These are phyloP conservation scores for Cochlearia excelsa DNA, from an alignment of 345 rosid species.

Conservation along the genomic window DNA sequence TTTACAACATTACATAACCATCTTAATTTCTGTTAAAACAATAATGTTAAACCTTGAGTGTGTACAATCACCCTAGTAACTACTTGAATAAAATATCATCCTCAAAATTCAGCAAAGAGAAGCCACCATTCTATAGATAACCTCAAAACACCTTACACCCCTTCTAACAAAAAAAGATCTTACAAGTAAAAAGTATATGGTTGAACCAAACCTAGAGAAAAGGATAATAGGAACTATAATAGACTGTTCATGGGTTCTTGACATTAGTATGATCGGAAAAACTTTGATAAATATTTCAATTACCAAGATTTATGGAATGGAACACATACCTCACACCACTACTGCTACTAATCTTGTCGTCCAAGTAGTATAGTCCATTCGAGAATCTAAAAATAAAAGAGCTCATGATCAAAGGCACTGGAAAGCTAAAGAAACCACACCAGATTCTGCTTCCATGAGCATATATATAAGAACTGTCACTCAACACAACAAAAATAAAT, in stretches of 20 bases:
- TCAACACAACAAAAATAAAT: slow-evolving; percentile 7
- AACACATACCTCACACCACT: slow-evolving; percentile 34
- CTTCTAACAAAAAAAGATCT: neutral
- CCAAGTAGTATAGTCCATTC: slow-evolving; percentile 37
- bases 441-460: neutral
- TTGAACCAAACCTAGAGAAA: slow-evolving; percentile 7
- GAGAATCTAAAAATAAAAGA: slow-evolving; percentile 52
- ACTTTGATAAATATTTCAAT: neutral
- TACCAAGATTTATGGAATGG: slow-evolving; percentile 5
- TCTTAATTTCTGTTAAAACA: neutral
- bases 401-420: slow-evolving; percentile 13
- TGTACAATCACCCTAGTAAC: slow-evolving; percentile 12
- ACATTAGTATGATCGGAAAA: neutral
- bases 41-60: slow-evolving; percentile 5
- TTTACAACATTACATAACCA: neutral
- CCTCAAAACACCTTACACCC: neutral
- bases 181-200: neutral
- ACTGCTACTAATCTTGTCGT: slow-evolving; percentile 28
- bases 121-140: slow-evolving; percentile 9
- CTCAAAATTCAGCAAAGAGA: slow-evolving; percentile 1
- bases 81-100: neutral
- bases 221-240: neutral
- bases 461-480: slow-evolving; percentile 1
- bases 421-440: slow-evolving; percentile 15
- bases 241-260: neutral